Base-by-base conservation (phyloP, 140 eudicot species). In the Oenanthe javanica region DNA sequence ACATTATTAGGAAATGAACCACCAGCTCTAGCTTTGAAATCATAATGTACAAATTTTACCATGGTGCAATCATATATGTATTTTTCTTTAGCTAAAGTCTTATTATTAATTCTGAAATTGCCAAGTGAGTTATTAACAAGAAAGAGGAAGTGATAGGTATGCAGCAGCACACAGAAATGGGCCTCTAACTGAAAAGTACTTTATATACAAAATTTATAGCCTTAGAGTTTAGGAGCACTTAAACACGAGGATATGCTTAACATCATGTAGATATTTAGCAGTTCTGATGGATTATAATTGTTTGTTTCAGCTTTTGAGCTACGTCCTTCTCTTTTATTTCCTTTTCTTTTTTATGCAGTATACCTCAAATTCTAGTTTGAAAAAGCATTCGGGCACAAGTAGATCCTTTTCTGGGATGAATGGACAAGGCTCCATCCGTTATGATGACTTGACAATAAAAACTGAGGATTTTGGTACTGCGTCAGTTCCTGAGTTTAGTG, bases 401-500 rank as follows among this genome's bases (percentile, higher is more conserved):
- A 85, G 77, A 77, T 83, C 88, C 38, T 79, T 77, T 21, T 70
- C 78, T 42, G 80, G 85, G 81, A 84, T 83, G 78, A 77, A 83
- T 42, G 81, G 79, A 75, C 86, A 82, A 38, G 76, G 80, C 75
- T 80, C 79, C 25, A 85, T 81, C 51, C 83, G 64, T 71, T 76
- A 42, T 79, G 83, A 81, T 49, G 77, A 83, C 14, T 46, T 84
- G 13, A 72, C 83, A 18, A 79, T 85, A 63, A 92, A 89, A 88
- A 85, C 87, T 0, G 97, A 91, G 84, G 89, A 91, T 75, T 72
- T 11, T 48, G 70, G 51, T 72, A 55, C 69, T 21, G 93, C 76
- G 42, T 79, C 75, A 15, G 82, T 74, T 50, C 73, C 90, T 40
- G 84, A 82, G 63, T 78, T n/a, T n/a, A 81, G 78, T 59, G 64